A percentile compares a stretch with the other conserved stretches of the same genome.
Conservation (phyloP, 2,329 filamentous ascomycete species). For the Pochonia chlamydosporia region DNA sequence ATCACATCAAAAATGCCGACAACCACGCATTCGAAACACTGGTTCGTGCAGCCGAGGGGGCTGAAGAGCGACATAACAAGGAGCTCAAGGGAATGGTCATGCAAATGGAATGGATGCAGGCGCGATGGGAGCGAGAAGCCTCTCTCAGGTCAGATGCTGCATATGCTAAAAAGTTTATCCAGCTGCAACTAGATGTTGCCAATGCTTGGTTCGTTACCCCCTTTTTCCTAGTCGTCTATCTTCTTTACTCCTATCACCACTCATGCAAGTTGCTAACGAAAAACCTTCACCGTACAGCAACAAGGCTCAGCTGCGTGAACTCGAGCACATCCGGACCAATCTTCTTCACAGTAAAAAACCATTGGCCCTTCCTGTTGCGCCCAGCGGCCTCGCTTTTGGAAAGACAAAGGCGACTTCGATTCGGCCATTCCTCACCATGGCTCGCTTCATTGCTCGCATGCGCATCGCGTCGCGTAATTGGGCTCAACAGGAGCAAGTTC, state of each 20-base stretch:
- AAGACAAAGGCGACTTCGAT: slow-evolving; percentile 26
- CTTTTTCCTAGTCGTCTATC: slow-evolving; percentile 8
- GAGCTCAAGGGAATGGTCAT: slow-evolving; percentile 78
- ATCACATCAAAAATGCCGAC: slow-evolving; percentile 18
- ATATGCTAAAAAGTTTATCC: slow-evolving; percentile 80
- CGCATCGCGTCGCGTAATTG: slow-evolving; percentile 42
- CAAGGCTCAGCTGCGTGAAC: slow-evolving; percentile 79
- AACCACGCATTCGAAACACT: slow-evolving; percentile 53
- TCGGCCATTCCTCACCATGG: slow-evolving; percentile 38
- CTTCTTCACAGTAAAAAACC: slow-evolving; percentile 32
- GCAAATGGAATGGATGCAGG: slow-evolving; percentile 88
- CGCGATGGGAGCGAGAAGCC: slow-evolving; percentile 73
- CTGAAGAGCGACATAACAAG: slow-evolving; percentile 64
- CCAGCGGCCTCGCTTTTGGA: slow-evolving; percentile 8
- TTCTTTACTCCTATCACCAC: no score
- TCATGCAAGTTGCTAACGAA: no score
- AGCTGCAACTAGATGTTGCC: slow-evolving; percentile 74
- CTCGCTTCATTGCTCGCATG: slow-evolving; percentile 48
- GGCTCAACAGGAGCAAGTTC: slow-evolving; percentile 45
- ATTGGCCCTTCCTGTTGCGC: slow-evolving; percentile 22
- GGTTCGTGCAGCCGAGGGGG: slow-evolving; percentile 51
- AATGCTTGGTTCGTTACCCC: slow-evolving; percentile 73
- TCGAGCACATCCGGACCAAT: slow-evolving; percentile 65
- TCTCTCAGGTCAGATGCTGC: slow-evolving; percentile 73
- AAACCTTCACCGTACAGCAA: slow-evolving; percentile 57